A percentile compares a stretch with the other conserved stretches of the same genome.
Evolutionary conservation across 495 filamentous ascomycete species (phyloP).

Genomic region (Collariella sp.): DNA sequence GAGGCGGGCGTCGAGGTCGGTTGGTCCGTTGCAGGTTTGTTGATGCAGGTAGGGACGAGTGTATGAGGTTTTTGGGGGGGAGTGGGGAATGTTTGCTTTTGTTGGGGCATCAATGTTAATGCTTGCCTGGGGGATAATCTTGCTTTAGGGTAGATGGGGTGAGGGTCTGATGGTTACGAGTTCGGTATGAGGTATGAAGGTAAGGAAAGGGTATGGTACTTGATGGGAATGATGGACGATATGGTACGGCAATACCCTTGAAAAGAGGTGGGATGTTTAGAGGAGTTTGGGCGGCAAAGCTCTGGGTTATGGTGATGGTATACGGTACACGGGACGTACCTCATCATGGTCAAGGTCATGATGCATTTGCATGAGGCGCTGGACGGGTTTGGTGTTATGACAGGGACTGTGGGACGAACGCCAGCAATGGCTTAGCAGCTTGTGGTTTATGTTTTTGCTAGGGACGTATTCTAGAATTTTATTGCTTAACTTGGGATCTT

Average conservation of each 20-base stretch:
- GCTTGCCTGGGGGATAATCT: not conserved
- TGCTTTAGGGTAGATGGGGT: no score
- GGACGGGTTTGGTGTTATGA: not conserved
- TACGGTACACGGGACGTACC: not conserved
- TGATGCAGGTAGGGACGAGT: not conserved
- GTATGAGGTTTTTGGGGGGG: not conserved
- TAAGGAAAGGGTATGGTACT: not conserved
- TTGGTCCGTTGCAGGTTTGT: conserved; percentile 23
- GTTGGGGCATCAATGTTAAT: not conserved
- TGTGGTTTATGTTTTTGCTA: not conserved
- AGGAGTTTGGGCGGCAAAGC: conserved; percentile 1
- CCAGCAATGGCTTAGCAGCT: not conserved
- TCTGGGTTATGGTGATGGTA: not conserved
- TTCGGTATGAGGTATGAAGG: conserved; percentile 2
- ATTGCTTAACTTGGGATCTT: not conserved
- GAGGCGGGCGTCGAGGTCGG: conserved; percentile 20
- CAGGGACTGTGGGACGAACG: not conserved
- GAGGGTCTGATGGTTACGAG: not conserved
- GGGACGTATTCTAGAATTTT: not conserved
- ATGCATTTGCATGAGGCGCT: conserved; percentile 4
- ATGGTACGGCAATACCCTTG: not conserved
- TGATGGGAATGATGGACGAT: conserved; percentile 1
- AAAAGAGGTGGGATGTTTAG: not conserved
- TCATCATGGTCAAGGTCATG: not conserved
- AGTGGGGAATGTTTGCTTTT: not conserved